Evolutionary conservation across 495 filamentous ascomycete species (phyloP).

Genomic region (Penicillium psychrofluorescens): DNA sequence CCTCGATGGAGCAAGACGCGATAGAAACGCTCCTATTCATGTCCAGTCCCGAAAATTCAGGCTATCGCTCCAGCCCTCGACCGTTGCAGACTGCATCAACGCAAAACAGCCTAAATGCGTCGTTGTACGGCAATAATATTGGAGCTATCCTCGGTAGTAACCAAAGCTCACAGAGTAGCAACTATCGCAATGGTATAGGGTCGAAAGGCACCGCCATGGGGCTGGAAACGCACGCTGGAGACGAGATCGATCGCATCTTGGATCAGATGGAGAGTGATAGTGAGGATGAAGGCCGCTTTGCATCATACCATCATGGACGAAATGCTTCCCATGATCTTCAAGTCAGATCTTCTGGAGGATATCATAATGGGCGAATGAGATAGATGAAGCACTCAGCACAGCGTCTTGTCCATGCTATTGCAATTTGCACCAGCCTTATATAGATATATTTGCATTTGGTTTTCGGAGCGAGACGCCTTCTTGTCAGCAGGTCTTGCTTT

Average conservation of each 20-base stretch:
- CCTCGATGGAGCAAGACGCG: conserved; percentile 75
- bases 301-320: conserved; percentile 8
- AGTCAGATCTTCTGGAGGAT: background rate
- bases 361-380: conserved; percentile 2
- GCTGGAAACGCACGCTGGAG: conserved; percentile 32
- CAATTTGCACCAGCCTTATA: background rate
- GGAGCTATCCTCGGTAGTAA: conserved; percentile 3
- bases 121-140: conserved; percentile 14
- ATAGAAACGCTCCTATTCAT: conserved; percentile 82
- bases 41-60: conserved; percentile 75
- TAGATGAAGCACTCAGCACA: background rate
- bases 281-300: conserved; percentile 24
- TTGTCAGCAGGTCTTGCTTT: background rate
- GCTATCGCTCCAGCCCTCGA: conserved; percentile 34
- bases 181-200: conserved; percentile 3
- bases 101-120: conserved; percentile 25
- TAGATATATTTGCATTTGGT: background rate
- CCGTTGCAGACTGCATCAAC: conserved; percentile 14
- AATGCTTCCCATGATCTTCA: no score
- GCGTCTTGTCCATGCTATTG: no score
- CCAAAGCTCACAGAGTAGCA: conserved; percentile 16
- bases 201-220: conserved; percentile 5
- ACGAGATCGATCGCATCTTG: conserved; percentile 46
- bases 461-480: background rate
- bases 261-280: conserved; percentile 46